Evolutionary conservation across 2,329 filamentous ascomycete species (phyloP), one percentile per base, ranked within the genome.

Genomic region (Sporothrix euskadiensis): DNA sequence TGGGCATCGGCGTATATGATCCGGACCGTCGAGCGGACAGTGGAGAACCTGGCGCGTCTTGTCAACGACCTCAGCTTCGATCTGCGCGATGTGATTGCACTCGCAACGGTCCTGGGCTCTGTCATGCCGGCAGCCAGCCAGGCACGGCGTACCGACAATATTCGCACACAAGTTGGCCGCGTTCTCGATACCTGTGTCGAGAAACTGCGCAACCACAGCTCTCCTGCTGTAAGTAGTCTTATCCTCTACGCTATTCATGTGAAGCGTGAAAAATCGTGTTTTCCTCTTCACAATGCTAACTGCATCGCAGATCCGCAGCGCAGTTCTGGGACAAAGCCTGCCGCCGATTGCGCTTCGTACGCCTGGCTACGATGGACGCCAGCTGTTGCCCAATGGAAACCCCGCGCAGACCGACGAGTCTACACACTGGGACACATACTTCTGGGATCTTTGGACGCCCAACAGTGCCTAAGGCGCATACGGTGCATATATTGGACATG

Each of bases 1-100:
- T 78, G 77, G 77, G 69, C 77, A 8, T 73, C 75, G 12, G 63
- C 74, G 10, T 71, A 74, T 35, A 76, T 78, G 77, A 75, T 76
- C 12, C 74, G 73, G 22, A 76, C 77, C 5, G 75, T 78, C 4
- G 77, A 78, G 72, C 75, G 74, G 16, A 77, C 77, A 3, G 52
- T 77, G 4, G 76, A 77, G 5, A 76, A 75, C 41, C 71, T 78
- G 41, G 75, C 76, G 8, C 72, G 72, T 2, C 74, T 78, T 7
- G 74, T 75, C 35, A 66, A 69, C 19, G 77, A 78, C 19, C 65
- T 77, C 9, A 76, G 76, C 61, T 75, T 75, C 6, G 77, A 78
- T 47, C 59, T 78, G 39, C 76, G 76, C 39, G 77, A 77, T 22
- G 73, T 77, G 9, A 73, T 77, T 9, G 75, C 77, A 1, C 74